Evolutionary conservation across 1,284 basidiomycete species (phyloP), one percentile per base, ranked within the genome.

Genomic region (Melampsora abietis-canadensis): DNA sequence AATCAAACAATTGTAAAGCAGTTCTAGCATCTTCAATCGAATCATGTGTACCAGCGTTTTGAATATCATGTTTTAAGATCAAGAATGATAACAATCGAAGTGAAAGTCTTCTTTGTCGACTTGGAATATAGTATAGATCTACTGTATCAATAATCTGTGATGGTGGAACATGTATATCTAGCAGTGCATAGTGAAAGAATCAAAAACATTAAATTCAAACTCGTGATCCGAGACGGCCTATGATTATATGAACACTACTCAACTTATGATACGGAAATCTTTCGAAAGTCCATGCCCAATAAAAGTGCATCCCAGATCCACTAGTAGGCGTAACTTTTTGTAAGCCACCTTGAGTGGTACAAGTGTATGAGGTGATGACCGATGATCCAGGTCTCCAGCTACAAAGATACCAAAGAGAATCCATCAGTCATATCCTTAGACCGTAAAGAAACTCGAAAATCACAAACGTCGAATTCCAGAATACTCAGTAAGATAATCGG

Each of bases 241-340:
- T 34, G 12, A 19, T 4, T 10, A 57, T 24, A 19, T 62, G 2
- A 7, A 47, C 24, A n/a, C 15, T 31, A 84, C 92, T 80, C n/a
- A 78, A 94, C 93, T 98, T 84, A 98, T 98, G 76, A 96, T 98
- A 14, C 96, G 87, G 83, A 98, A 98, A 82, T 98, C 96, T 81
- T 98, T 98, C n/a, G 92, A 91, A n/a, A 98, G 86, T 0, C 96
- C 96, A 79, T 99, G 95, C 0, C 96, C 96, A 72, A 98, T 91
- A 80, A 99, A 99, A 77, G 94, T 90, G 80, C 96, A 98, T 6
- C 94, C 94, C 24, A 90, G 86, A 80, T 99, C 95, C 10, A 98
- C 94, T 2, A 98, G 85, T 47, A 96, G 82, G 1, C 95, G 87
- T n/a, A 98, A 84, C 82, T 98, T 98, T 85, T 98, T 98, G 85